Evolutionary conservation across 441 rosid genomes (phyloP), one percentile per base, ranked within the genome.

Genomic region (Gossypium lobatum): DNA sequence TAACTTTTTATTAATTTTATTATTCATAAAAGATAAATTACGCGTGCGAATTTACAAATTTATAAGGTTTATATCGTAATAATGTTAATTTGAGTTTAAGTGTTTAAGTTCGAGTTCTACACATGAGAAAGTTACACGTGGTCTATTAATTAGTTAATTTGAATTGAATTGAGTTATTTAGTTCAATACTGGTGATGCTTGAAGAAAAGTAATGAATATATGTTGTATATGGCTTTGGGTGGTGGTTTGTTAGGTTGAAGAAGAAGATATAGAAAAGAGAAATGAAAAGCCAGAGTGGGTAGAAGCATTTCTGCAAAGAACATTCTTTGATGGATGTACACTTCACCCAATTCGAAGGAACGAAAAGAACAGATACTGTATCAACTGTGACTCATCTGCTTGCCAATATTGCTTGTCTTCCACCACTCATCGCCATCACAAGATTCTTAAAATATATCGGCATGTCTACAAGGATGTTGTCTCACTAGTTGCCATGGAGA

Each of bases 381-480:
- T 82, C 61, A 65, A 80, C 50, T 82, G 85, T 31, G 75, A 82
- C 37, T 17, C 62, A 61, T 37, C 76, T 11, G 81, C 75, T 28
- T 84, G 87, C 72, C 85, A 84, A 48, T 80, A 84, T 34, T 84
- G 87, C 59, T 68, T 82, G 54, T 76, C 79, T 46, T 75, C 82
- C 4, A 57, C 68, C 17, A 20, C 50, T 69, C 87, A 84, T 59
- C 76, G 80, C 55, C 69, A 75, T 13, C 84, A 82, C 74, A 78
- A 78, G 64, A 74, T 80, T 48, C 80, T 84, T n/a, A 80, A 82
- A 68, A 73, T 82, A 48, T 84, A 78, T 26, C 76, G 85, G 26
- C 85, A 82, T 78, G 81, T 82, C 39, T 84, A 80, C 57, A 84
- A 78, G 77, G 85, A 80, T 59, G 84, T 82, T 37, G 83, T 84